Evolutionary conservation across 345 rosid genomes (phyloP).

Genomic region (Gossypium anomalum): DNA sequence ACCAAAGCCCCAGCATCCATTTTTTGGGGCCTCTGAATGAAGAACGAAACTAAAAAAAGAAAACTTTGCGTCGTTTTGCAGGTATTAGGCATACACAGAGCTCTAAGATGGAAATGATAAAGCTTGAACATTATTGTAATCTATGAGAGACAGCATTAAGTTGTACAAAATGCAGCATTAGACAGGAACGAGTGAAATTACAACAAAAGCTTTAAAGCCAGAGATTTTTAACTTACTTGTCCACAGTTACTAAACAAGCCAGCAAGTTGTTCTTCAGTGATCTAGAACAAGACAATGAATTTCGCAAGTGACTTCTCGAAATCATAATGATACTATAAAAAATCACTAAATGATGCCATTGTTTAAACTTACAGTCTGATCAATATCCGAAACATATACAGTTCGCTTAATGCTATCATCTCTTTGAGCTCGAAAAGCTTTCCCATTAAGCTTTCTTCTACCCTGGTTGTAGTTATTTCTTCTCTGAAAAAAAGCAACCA

Average conservation of each 20-base stretch:
- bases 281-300: slow-evolving; percentile 30
- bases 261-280: slow-evolving; percentile 89
- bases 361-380: slow-evolving; percentile 42
- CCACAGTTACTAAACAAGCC: slow-evolving; percentile 69
- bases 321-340: slow-evolving; percentile 10
- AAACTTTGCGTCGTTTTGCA: not conserved
- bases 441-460: slow-evolving; percentile 53
- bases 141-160: not conserved
- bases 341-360: not conserved
- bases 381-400: slow-evolving; percentile 60
- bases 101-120: not conserved
- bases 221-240: slow-evolving; percentile 48
- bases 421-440: slow-evolving; percentile 52
- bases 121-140: not conserved
- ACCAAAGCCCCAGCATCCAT: not conserved
- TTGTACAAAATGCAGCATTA: not conserved
- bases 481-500: slow-evolving; percentile 37
- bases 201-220: not conserved
- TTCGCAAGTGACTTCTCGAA: not conserved
- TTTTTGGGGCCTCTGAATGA: not conserved
- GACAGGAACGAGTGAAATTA: not conserved
- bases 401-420: slow-evolving; percentile 68
- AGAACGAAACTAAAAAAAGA: not conserved
- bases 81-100: not conserved
- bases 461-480: slow-evolving; percentile 57